phyloP scores from a whole-genome alignment of 176 grass and related monocot species.

The Ananas comosus region DNA sequence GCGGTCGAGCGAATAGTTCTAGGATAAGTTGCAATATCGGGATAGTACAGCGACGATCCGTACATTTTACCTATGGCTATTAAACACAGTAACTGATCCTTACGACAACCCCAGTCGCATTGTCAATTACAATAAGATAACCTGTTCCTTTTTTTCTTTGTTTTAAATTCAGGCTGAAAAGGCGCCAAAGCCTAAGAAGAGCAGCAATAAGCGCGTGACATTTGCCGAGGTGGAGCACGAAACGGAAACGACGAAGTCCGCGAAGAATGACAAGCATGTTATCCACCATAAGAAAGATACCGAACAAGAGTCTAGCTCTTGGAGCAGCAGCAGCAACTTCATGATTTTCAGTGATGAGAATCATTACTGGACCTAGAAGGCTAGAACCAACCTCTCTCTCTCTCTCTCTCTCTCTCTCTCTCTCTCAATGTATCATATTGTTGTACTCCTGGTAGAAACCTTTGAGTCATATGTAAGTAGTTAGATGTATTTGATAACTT shows the following conservation, averaged over 20 bases:
- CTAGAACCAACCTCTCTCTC: neutral
- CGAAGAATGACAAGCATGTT: slow-evolving; percentile 24
- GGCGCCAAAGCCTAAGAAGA: slow-evolving; percentile 19
- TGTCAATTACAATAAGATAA: slow-evolving; percentile 5
- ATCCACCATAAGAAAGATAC: slow-evolving; percentile 3
- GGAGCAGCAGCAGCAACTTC: slow-evolving; percentile 30
- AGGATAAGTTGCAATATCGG: too few species aligned
- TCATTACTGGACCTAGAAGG: slow-evolving; percentile 35
- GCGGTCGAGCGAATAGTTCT: too few species aligned
- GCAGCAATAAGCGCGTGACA: slow-evolving; percentile 28
- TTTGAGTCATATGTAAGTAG: too few species aligned
- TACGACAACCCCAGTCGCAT: slow-evolving; percentile 15
- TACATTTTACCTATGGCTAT: too few species aligned
- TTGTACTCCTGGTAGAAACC: too few species aligned
- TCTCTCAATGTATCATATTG: too few species aligned
- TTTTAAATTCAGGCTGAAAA: slow-evolving; percentile 13
- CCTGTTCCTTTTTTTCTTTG: neutral
- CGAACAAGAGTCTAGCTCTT: slow-evolving; percentile 28
- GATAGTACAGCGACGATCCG: too few species aligned
- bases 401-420: too few species aligned
- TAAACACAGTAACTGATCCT: neutral
- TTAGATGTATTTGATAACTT: too few species aligned
- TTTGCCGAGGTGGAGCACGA: slow-evolving; percentile 30
- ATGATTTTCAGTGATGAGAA: slow-evolving; percentile 51
- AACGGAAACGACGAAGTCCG: slow-evolving; percentile 31